phyloP scores from a whole-genome alignment of 2,329 filamentous ascomycete genomes.

The Leptographium radiaticola region DNA sequence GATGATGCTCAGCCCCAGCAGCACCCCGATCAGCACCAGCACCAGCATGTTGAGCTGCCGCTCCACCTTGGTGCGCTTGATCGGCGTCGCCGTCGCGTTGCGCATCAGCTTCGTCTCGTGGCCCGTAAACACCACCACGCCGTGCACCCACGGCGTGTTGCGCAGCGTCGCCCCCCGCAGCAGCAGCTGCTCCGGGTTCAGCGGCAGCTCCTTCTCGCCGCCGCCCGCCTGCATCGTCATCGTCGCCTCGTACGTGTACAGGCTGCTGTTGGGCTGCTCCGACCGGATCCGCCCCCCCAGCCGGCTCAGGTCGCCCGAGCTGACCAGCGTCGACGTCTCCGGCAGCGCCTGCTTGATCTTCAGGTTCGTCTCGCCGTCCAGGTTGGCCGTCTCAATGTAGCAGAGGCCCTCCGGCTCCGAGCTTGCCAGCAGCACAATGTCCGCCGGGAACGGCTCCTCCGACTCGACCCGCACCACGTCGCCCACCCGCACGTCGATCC shows the following conservation, averaged over 20 bases:
- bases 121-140: conserved; percentile 89
- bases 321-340: conserved; percentile 81
- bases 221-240: conserved; percentile 82
- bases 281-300: conserved; percentile 79
- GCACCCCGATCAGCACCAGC: conserved; percentile 72
- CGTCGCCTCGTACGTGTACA: conserved; percentile 97
- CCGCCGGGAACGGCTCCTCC: conserved; percentile 88
- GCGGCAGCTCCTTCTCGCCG: conserved; percentile 79
- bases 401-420: conserved; percentile 96
- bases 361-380: conserved; percentile 94
- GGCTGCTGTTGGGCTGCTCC: conserved; percentile 93
- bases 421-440: conserved; percentile 81
- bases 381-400: conserved; percentile 96
- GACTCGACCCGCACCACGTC: conserved; percentile 90
- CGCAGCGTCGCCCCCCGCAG: conserved; percentile 85
- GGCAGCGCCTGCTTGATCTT: conserved; percentile 98
- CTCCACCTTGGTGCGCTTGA: conserved; percentile 95
- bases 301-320: conserved; percentile 70
- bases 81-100: conserved; percentile 91
- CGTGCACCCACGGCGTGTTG: conserved; percentile 96
- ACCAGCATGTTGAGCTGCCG: conserved; percentile 89
- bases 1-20: conserved; percentile 73
- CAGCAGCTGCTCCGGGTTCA: conserved; percentile 86
- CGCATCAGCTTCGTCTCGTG: conserved; percentile 99
- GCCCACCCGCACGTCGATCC: conserved; percentile 86